Conservation (phyloP, 2,329 filamentous ascomycete genomes). For the Niveomyces coronatus region DNA sequence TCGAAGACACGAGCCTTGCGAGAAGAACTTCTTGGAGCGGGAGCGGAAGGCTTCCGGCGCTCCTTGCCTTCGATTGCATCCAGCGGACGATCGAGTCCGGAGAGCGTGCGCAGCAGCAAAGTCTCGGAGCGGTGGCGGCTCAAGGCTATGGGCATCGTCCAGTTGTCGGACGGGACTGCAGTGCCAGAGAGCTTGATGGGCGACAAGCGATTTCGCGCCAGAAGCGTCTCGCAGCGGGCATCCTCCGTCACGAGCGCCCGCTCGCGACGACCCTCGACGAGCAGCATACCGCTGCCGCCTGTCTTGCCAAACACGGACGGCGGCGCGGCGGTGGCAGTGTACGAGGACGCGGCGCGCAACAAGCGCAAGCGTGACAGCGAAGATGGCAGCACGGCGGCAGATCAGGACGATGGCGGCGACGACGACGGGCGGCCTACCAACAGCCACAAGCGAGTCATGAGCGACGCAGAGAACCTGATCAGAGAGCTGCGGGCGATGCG, state of each 20-base stretch:
- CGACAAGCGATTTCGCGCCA: constrained; percentile 26
- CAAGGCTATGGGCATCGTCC: constrained; percentile 41
- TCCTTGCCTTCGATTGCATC: constrained; percentile 27
- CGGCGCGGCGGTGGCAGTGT: constrained; percentile 7
- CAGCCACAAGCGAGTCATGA: constrained; percentile 31
- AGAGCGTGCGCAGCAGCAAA: constrained; percentile 22
- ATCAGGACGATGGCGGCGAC: constrained; percentile 9
- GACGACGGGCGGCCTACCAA: too few relatives aligned
- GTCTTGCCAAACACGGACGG: not conserved
- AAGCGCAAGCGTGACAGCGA: constrained; percentile 24
- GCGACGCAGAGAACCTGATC: constrained; percentile 29
- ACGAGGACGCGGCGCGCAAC: constrained; percentile 15
- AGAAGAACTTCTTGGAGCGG: constrained; percentile 22
- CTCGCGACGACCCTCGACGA: constrained; percentile 6
- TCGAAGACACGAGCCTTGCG: constrained; percentile 28
- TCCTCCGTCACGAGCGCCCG: not conserved
- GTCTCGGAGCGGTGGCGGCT: constrained; percentile 35
- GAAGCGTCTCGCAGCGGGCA: not conserved
- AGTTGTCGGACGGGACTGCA: constrained; percentile 42
- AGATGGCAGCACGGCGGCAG: constrained; percentile 14
- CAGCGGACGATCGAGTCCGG: constrained; percentile 17
- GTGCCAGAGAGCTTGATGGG: constrained; percentile 40
- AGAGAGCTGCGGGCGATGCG: constrained; percentile 31
- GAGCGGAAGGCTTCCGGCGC: constrained; percentile 25
- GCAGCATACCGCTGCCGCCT: constrained; percentile 3